Base-by-base conservation (phyloP, 140 eudicot species). In the Senecio squalidus region DNA sequence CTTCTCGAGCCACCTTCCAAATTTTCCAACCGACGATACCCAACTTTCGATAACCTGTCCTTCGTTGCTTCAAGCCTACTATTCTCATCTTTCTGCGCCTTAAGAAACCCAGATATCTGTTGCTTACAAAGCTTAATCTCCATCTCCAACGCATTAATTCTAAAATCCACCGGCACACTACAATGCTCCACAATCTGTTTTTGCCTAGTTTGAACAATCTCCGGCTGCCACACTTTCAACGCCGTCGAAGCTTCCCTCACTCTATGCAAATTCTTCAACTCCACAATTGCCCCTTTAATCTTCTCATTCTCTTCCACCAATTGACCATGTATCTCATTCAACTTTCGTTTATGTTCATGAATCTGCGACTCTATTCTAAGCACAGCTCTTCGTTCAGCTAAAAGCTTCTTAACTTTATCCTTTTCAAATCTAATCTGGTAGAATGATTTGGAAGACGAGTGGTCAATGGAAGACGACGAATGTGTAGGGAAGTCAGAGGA, bases 151-250 rank as follows among this genome's bases (percentile, higher is more conserved):
- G 82, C 75, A 56, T 76, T 72, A 27, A 81, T 80, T 44, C 98
- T 72, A 16, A 74, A 49, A 21, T 76, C 82, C 39, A 76, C 85
- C 40, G 90, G 84, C 7, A 91, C 96, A 64, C 76, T 63, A 72
- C 74, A 83, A 64, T 91, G 86, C 69, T 86, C 84, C 53, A 91
- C 78, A 43, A 86, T 80, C 66, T 81, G 82, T 48, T 71, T 86
- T 57, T 91, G 98, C 47, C 96, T 72, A 16, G 82, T 72, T 14
- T 82, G 88, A 31, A 91, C 31, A n/a, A 87, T 64, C 71, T 82
- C 88, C 0, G 96, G 98, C 59, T 91, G 98, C 98, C 98, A 91
- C 67, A 86, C 98, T 63, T 91, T 83, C 71, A 91, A 66, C 0
- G 96, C 96, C 6, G 74, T 80, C 15, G 96, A 86, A 76, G 98